phyloP scores from a whole-genome alignment of 495 filamentous ascomycete genomes.

The Penicillium crystallinum region DNA sequence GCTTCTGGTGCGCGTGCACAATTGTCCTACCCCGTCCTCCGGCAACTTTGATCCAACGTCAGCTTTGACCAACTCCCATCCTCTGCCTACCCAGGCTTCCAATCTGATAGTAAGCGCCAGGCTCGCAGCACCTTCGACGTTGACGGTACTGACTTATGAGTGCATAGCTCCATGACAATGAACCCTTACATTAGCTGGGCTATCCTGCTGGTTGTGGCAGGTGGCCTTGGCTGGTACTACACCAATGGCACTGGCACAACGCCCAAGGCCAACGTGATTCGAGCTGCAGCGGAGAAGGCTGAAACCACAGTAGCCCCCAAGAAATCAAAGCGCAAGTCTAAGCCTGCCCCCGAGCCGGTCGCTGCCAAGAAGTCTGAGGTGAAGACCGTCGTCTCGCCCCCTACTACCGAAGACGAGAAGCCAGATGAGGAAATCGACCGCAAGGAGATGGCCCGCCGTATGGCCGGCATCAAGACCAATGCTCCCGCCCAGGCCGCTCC shows the following conservation, averaged over 20 bases:
- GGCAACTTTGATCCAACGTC: slow-evolving; percentile 1
- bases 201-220: slow-evolving; percentile 49
- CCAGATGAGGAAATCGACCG: slow-evolving; percentile 59
- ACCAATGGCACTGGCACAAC: slow-evolving; percentile 35
- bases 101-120: slow-evolving; percentile 10
- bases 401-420: slow-evolving; percentile 37
- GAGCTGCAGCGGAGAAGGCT: slow-evolving; percentile 31
- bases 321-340: slow-evolving; percentile 41
- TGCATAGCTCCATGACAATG: slow-evolving; percentile 32
- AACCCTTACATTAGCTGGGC: slow-evolving; percentile 53
- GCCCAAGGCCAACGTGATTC: slow-evolving; percentile 32
- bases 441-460: slow-evolving; percentile 67
- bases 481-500: slow-evolving; percentile 36
- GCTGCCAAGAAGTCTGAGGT: slow-evolving; percentile 27
- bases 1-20: slow-evolving; percentile 11
- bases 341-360: slow-evolving; percentile 29
- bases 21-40: slow-evolving; percentile 9
- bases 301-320: slow-evolving; percentile 30
- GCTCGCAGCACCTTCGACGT: neutral
- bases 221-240: slow-evolving; percentile 46
- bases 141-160: slow-evolving; percentile 11
- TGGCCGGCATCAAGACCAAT: slow-evolving; percentile 61
- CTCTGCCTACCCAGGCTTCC: slow-evolving; percentile 1
- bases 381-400: slow-evolving; percentile 37
- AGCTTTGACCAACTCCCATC: neutral